Evolutionary conservation across 352 stramenopile genomes (phyloP), one percentile per base, ranked within the genome.

Genomic region (Globisporangium canariense): DNA sequence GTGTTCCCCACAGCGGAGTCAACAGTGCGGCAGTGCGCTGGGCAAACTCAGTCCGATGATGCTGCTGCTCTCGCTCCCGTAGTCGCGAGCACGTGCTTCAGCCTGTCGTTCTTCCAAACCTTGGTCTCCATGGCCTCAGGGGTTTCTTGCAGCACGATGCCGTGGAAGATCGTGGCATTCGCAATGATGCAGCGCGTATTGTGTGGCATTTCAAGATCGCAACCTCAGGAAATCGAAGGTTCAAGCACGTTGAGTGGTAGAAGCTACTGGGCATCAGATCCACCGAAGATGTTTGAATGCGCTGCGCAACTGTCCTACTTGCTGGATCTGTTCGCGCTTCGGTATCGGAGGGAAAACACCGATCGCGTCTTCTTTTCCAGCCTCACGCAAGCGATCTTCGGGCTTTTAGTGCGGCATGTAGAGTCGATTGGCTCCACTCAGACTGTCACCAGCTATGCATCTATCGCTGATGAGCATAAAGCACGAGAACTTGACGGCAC

Each of bases 81-180:
- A 3, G 16, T 22, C 16, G 13, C 54, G 2, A 34, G 20, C 1
- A 59, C 64, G 3, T 73, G 79, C 58, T 69, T 54, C 11, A 78
- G 49, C 43, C 41, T 71, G 6, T 7, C 55, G 1, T 81, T 79
- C 53, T 59, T 80, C 13, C 53, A 79, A 14, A 69, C 67, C 5
- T 53, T 83, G 16, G 36, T 73, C 1, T 13, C 50, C 5, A 64
- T 83, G 3, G 70, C 73, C 4, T 58, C 60, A 9, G 28, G 22
- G 30, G 53, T 61, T 14, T 62, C 41, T 1, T 13, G 36, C 2
- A 55, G 13, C 14, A 49, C 10, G 3, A 62, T 63, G 36, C n/a
- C 65, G 8, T 81, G 73, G 69, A 79, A 73, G 61, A 65, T 76
- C 22, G 57, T 70, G 3, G 68, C 74, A 1, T 72, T 83, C 20